Conservation (phyloP, 2,329 filamentous ascomycete genomes). For the Fusarium setosum region DNA sequence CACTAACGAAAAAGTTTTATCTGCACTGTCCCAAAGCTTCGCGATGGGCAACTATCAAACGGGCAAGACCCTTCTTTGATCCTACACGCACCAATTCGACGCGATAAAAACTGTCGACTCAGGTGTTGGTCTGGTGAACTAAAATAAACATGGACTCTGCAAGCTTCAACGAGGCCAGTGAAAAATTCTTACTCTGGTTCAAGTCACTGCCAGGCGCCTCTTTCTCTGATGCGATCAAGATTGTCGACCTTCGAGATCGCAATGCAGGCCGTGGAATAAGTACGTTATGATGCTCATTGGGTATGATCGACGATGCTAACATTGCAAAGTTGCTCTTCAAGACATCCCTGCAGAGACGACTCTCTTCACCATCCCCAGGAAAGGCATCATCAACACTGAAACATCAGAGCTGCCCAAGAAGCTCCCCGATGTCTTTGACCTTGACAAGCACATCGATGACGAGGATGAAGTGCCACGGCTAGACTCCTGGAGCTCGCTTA, state of each 20-base stretch:
- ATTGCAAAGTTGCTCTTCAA: conserved; percentile 76
- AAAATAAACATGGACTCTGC: conserved; percentile 15
- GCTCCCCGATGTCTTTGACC: conserved; percentile 65
- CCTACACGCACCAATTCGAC: background rate
- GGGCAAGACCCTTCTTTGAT: background rate
- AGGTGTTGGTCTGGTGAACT: background rate
- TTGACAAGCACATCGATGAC: conserved; percentile 49
- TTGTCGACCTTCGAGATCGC: conserved; percentile 62
- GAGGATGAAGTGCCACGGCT: conserved; percentile 52
- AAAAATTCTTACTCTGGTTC: conserved; percentile 66
- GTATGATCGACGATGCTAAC: conserved; percentile 8
- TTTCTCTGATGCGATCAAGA: conserved; percentile 64
- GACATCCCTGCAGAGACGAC: conserved; percentile 80
- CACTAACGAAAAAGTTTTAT: conserved; percentile 29
- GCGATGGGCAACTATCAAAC: background rate
- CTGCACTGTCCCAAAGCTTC: conserved; percentile 2
- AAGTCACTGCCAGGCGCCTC: conserved; percentile 61
- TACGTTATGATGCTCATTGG: conserved; percentile 42
- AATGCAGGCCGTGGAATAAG: conserved; percentile 67
- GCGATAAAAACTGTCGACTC: background rate
- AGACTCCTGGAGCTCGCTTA: conserved; percentile 69
- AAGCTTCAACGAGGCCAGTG: conserved; percentile 57
- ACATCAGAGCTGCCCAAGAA: conserved; percentile 75
- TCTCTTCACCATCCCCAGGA: conserved; percentile 83
- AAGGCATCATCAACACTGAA: conserved; percentile 75